These are phyloP conservation scores for Epichloe festucae DNA, from an alignment of 2,329 filamentous ascomycete species.

Conservation along the genomic window DNA sequence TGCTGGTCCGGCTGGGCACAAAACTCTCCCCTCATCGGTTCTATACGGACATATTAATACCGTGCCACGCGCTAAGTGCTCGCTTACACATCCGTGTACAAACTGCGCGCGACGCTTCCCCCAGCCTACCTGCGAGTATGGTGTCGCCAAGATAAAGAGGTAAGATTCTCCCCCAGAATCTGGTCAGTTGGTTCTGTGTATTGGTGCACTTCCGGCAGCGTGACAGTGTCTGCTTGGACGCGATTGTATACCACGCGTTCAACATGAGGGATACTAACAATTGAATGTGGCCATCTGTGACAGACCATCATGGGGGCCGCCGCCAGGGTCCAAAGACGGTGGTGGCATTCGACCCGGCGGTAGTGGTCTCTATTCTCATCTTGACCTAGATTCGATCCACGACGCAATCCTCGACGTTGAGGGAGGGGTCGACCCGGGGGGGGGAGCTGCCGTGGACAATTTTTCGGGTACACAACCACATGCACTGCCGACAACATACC, in stretches of 20 bases:
- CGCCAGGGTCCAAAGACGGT: conserved; percentile 10
- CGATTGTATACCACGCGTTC: no score
- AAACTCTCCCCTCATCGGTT: neutral
- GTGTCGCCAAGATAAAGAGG: conserved; percentile 13
- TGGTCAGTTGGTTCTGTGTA: neutral
- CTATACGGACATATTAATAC: neutral
- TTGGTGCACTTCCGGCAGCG: no score
- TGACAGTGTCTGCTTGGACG: no score
- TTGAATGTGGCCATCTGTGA: neutral
- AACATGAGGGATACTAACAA: neutral
- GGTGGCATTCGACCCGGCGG: conserved; percentile 2
- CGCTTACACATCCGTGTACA: conserved; percentile 39
- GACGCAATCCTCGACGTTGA: conserved; percentile 23
- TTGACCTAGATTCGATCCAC: conserved; percentile 21
- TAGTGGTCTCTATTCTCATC: conserved; percentile 21
- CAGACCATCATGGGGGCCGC: conserved; percentile 1
- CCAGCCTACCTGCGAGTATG: conserved; percentile 36
- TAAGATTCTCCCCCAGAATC: neutral
- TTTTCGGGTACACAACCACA: conserved; percentile 2
- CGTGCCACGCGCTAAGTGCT: conserved; percentile 29
- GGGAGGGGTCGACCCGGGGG: conserved; percentile 3
- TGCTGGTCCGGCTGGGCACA: neutral
- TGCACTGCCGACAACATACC: conserved; percentile 3
- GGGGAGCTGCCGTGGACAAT: conserved; percentile 2
- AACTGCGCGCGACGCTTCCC: conserved; percentile 41